These are phyloP conservation scores for Serpula lacrymans DNA, from an alignment of 768 basidiomycete species.

Conservation along the genomic window DNA sequence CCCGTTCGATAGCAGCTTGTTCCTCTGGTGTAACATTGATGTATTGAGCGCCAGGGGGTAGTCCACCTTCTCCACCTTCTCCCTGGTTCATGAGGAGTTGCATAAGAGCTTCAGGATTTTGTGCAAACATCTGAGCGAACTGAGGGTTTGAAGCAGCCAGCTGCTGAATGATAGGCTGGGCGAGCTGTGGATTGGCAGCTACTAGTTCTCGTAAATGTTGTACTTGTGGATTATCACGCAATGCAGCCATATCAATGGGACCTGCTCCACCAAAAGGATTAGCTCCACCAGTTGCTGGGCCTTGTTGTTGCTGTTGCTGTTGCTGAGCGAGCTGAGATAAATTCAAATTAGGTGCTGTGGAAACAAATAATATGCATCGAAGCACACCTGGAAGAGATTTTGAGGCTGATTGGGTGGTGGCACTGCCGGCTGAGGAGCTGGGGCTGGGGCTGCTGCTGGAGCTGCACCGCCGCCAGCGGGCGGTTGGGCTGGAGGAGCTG, in stretches of 20 bases:
- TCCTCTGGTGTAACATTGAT: constrained; percentile 86
- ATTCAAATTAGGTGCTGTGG: not conserved
- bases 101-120: constrained; percentile 69
- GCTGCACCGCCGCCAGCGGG: constrained; percentile 35
- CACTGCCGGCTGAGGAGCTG: constrained; percentile 30
- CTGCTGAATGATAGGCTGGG: constrained; percentile 84
- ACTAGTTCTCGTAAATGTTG: constrained; percentile 71
- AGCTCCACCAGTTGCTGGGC: constrained; percentile 31
- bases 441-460: constrained; percentile 36
- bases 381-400: constrained; percentile 79
- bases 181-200: constrained; percentile 68
- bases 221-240: constrained; percentile 64
- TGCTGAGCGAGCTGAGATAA: constrained; percentile 64
- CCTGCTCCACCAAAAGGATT: constrained; percentile 27
- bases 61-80: constrained; percentile 36
- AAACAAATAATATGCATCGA: not conserved
- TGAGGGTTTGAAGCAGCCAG: constrained; percentile 71
- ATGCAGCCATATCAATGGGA: constrained; percentile 43
- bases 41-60: constrained; percentile 52
- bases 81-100: constrained; percentile 48
- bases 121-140: constrained; percentile 62
- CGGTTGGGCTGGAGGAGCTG: constrained; percentile 29
- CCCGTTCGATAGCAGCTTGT: constrained; percentile 82
- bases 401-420: constrained; percentile 52
- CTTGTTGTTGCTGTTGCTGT: constrained; percentile 44